A percentile compares a stretch with the other conserved stretches of the same genome.
These are phyloP conservation scores for Nannochloropsis granulata DNA, from an alignment of 108 stramenopile genomes.

Conservation along the genomic window DNA sequence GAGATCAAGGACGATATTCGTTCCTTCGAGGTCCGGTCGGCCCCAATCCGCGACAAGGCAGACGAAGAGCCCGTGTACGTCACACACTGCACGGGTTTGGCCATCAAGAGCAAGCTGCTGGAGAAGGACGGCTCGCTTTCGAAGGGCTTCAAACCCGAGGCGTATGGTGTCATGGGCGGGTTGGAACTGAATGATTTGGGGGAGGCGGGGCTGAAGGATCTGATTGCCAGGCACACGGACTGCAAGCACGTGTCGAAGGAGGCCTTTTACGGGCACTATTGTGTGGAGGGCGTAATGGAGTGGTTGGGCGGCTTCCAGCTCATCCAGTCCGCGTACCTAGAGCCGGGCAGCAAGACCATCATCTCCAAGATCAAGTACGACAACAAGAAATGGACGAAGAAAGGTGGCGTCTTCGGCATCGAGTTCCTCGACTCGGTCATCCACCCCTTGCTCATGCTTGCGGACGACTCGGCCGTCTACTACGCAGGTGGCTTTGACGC, in stretches of 20 bases:
- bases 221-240: neutral
- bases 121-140: neutral
- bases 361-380: neutral
- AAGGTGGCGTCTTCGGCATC: neutral
- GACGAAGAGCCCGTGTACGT: neutral
- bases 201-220: neutral
- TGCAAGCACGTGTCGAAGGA: neutral
- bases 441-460: neutral
- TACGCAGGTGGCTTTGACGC: neutral
- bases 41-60: neutral
- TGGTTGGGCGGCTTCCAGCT: neutral
- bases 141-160: neutral
- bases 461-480: neutral
- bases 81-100: neutral
- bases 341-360: neutral
- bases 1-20: neutral
- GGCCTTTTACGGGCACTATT: neutral
- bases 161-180: neutral
- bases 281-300: neutral
- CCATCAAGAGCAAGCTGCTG: neutral
- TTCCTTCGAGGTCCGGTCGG: neutral
- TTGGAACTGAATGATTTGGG: neutral
- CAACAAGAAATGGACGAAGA: neutral
- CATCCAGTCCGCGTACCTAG: neutral
- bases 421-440: neutral